These are phyloP conservation scores for Penicillium malachiteum DNA, from an alignment of 495 filamentous ascomycete species.

Conservation along the genomic window DNA sequence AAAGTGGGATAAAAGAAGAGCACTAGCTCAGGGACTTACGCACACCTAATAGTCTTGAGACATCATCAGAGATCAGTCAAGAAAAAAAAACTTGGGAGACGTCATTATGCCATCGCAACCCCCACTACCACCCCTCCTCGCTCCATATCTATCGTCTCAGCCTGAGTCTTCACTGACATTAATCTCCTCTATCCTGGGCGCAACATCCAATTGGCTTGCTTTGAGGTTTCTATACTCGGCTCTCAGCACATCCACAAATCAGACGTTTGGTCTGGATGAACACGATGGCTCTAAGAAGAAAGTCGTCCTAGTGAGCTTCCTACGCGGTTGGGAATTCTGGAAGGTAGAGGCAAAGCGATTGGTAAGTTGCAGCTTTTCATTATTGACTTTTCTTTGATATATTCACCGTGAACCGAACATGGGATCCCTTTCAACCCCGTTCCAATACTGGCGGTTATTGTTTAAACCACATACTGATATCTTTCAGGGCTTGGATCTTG, in stretches of 20 bases:
- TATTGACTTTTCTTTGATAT: neutral
- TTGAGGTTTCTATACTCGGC: slow-evolving; percentile 61
- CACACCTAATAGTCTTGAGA: neutral
- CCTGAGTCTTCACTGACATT: slow-evolving; percentile 60
- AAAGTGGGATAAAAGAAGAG: neutral
- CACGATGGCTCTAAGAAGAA: slow-evolving; percentile 34
- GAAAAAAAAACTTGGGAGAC: neutral
- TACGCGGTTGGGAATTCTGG: slow-evolving; percentile 78
- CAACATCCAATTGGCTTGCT: slow-evolving; percentile 73
- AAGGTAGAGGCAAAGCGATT: slow-evolving; percentile 58
- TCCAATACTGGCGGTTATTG: neutral
- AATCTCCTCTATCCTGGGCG: slow-evolving; percentile 69
- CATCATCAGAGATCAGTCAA: neutral
- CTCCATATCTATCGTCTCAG: slow-evolving; percentile 57
- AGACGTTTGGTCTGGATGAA: slow-evolving; percentile 22
- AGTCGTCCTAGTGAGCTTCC: slow-evolving; percentile 79
- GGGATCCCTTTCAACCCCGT: neutral
- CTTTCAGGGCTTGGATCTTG: slow-evolving; percentile 66
- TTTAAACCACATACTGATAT: slow-evolving; percentile 2
- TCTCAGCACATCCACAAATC: slow-evolving; percentile 32
- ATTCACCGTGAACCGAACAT: neutral
- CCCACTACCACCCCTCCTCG: slow-evolving; percentile 64
- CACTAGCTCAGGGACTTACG: neutral
- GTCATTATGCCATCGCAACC: slow-evolving; percentile 48
- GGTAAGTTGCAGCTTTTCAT: slow-evolving; percentile 35